Evolutionary conservation across 2,329 filamentous ascomycete genomes (phyloP), one percentile per base, ranked within the genome.

Genomic region (Penicillium sp.): DNA sequence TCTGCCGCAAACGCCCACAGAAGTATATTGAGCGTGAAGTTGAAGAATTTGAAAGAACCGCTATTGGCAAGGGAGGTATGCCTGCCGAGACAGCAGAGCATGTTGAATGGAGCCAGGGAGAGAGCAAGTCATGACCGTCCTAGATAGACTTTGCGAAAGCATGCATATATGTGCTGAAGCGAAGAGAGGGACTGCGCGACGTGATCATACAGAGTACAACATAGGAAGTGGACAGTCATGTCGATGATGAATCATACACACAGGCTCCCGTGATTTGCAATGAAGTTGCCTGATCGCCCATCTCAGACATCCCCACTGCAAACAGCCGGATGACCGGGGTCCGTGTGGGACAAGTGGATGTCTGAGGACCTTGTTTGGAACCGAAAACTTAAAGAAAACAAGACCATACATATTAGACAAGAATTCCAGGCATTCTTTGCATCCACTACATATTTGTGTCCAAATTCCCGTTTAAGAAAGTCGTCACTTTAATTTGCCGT

Each of bases 11-110:
- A 56, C 69, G 79, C 36, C 80, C 79, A 0, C 55, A 63, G 19
- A 74, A 76, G 57, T 81, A 76, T 47, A 73, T 78, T n/a, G 74
- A 80, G 53, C 72, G 71, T 9, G 77, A 81, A 60, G 67, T 76
- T 51, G 64, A 65, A 11, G 61, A 64, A 35, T 48, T 70, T 5
- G 27, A 52, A 29, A 55, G 42, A 38, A 51, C 8, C n/a, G 32
- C 53, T 18, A 45, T 40, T 8, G 11, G 19, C 9, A 54, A 40
- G 46, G 40, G 14, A 23, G 9, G 19, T 26, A 6, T 45, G 32
- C 32, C 42, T 11, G 18, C 19, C 1, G 46, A 18, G 27, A 7
- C n/a, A 16, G 32, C 32, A 29, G n/a, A 41, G 10, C 46, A 55
- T 39, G 32, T 43, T 13, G 45, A 53, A 42, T 30, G 27, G 27